Base-by-base conservation (phyloP, 2,329 filamentous ascomycete genomes). In the Clonostachys sp. region DNA sequence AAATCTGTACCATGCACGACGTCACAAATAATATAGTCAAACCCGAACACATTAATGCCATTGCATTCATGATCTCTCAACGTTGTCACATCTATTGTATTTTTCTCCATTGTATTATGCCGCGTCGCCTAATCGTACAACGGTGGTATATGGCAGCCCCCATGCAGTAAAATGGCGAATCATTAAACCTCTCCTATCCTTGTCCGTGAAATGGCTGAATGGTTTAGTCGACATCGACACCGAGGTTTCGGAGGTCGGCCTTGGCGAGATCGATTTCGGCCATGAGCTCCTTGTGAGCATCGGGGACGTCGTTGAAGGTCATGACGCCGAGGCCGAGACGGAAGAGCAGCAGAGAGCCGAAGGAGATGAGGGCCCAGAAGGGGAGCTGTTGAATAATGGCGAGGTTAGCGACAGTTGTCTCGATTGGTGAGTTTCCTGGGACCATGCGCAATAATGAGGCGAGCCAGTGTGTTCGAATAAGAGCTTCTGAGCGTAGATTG, bases 281-380 rank as follows among this genome's bases (percentile, higher is more conserved):
- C 78, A 94, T 90, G 58, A 99, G 74, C 71, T 96, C 91, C 64
- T 85, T 82, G 70, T 97, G 87, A 45, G 94, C 94, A 52, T 89
- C 81, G 47, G 92, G 91, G 44, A 95, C 90, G 69, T 97, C 91
- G 75, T 96, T 94, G 80, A 99, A 99, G 48, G 90, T 96, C 64
- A 96, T 78, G 58, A 99, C 89, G 54, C 94, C 94, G 74, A 84
- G 87, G 60, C 94, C 94, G 52, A 99, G 86, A 59, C 90, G 89
- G 73, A 87, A 90, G 54, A 99, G 86, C 17, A 99, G 85, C 71
- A 91, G 91, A 53, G 91, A 87, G 68, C 91, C 94, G 63, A 97
- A 91, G 18, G 88, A 84, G 55, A 99, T 88, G 58, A 97, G 77
- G 42, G 82, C 83, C 88, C 92, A 99, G 74, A 96, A 89, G 48